Base-by-base conservation (phyloP, 441 rosid species). In the Bruguiera hainesii region DNA sequence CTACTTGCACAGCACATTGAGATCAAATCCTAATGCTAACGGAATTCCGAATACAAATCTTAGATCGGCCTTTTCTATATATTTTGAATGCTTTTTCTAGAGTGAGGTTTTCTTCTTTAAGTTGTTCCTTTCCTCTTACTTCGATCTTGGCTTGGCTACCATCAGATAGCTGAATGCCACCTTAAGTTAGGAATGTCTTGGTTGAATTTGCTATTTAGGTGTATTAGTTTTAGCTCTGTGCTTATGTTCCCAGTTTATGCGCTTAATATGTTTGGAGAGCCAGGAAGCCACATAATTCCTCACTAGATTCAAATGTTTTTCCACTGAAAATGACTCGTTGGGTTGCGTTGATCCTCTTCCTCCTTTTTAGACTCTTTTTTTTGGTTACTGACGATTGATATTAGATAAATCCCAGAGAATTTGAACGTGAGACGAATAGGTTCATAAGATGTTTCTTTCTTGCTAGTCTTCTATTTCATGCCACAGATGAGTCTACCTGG, bases 1-100 rank as follows among this genome's bases (percentile, higher is more conserved):
- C 28, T 39, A 16, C 65, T 55, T 68, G 71, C 78, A 51, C 69
- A 60, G 77, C 60, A 49, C 66, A 68, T 74, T 63, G 59, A 65
- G 67, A 53, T 68, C 26, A 48, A 71, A 69, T 63, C 71, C 66
- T 69, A 64, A 69, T 77, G 73, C 76, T 73, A 79, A 77, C 81
- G 71, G 19, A 72, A 55, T 70, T 57, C 30, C 60, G 61, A 37
- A 46, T 71, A 70, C 65, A 66, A 61, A 56, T 59, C 56, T 68
- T 37, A 66, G 82, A 68, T 74, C 62, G 63, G 61, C 30, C 56
- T 66, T 67, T 67, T 67, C 42, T 8, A 37, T 71, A 49, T 70
- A 46, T 42, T 42, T 42, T 42, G 48, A 42, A 42, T 42, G 73
- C 26, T 59, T 71, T 39, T 26, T 56, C 62, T 68, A 13, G 30